Conservation (phyloP, 441 rosid species). For the Populus hybrid region DNA sequence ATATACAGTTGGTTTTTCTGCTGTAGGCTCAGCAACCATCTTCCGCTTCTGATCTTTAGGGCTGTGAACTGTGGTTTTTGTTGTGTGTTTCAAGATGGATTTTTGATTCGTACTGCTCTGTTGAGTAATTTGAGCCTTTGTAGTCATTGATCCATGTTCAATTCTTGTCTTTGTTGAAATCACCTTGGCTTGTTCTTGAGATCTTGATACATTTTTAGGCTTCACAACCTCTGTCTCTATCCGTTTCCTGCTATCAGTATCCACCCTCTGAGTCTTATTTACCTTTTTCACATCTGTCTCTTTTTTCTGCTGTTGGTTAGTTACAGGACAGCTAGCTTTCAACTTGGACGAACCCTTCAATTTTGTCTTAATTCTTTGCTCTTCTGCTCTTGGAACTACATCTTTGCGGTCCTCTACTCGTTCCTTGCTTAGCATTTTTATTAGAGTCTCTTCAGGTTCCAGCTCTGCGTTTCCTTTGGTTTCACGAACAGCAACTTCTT, state of each 20-base stretch:
- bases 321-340: slow-evolving; percentile 27
- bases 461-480: slow-evolving; percentile 20
- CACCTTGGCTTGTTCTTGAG: slow-evolving; percentile 34
- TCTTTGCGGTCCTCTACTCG: slow-evolving; percentile 29
- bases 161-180: slow-evolving; percentile 29
- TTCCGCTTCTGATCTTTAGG: slow-evolving; percentile 22
- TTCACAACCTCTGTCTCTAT: slow-evolving; percentile 31
- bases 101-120: slow-evolving; percentile 19
- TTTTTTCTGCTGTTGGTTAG: slow-evolving; percentile 25
- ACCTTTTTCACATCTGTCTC: slow-evolving; percentile 29
- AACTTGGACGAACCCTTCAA: slow-evolving; percentile 28
- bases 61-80: slow-evolving; percentile 5
- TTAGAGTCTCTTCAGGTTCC: slow-evolving; percentile 27
- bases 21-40: slow-evolving; percentile 17
- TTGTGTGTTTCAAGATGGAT: slow-evolving; percentile 18
- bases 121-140: slow-evolving; percentile 24
- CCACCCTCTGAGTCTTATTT: slow-evolving; percentile 34
- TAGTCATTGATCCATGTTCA: slow-evolving; percentile 17
- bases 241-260: slow-evolving; percentile 14
- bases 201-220: slow-evolving; percentile 34
- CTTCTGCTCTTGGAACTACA: slow-evolving; percentile 28
- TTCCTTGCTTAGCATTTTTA: slow-evolving; percentile 31
- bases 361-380: slow-evolving; percentile 32
- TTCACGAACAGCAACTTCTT: slow-evolving; percentile 22
- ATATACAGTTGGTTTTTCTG: slow-evolving; percentile 34